These are phyloP conservation scores for Flaveria bidentis DNA, from an alignment of 129 eudicot genomes.

Conservation along the genomic window DNA sequence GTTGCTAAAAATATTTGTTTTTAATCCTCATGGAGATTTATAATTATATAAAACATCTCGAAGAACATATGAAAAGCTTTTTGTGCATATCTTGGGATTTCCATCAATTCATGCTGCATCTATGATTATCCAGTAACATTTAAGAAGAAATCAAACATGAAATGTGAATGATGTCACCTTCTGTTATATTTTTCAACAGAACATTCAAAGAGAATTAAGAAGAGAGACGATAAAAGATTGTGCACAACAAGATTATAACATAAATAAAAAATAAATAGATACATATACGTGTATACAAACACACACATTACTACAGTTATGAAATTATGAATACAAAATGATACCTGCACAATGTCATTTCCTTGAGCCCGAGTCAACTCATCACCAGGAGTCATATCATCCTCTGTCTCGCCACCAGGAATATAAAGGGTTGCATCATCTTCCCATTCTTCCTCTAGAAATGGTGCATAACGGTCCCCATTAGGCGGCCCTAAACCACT, in stretches of 20 bases:
- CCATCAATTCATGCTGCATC: neutral
- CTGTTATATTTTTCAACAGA: neutral
- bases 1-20: too few relatives aligned
- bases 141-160: neutral
- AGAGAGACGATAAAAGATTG: neutral
- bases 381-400: slow-evolving; percentile 61
- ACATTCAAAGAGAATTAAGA: neutral
- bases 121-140: neutral
- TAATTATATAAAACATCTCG: too few relatives aligned
- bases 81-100: neutral
- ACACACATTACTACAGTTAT: neutral
- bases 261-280: neutral
- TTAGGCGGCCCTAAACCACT: slow-evolving; percentile 88
- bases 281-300: neutral
- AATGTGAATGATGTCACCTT: neutral
- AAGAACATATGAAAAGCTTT: neutral
- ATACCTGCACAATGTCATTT: slow-evolving; percentile 62
- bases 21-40: too few relatives aligned
- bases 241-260: neutral
- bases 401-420: slow-evolving; percentile 79
- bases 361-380: slow-evolving; percentile 47
- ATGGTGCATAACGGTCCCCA: slow-evolving; percentile 94
- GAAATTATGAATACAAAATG: neutral
- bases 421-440: slow-evolving; percentile 57
- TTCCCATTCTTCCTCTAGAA: slow-evolving; percentile 94